These are phyloP conservation scores for Begonia peltatifolia DNA, from an alignment of 306 rosid species.

Conservation along the genomic window DNA sequence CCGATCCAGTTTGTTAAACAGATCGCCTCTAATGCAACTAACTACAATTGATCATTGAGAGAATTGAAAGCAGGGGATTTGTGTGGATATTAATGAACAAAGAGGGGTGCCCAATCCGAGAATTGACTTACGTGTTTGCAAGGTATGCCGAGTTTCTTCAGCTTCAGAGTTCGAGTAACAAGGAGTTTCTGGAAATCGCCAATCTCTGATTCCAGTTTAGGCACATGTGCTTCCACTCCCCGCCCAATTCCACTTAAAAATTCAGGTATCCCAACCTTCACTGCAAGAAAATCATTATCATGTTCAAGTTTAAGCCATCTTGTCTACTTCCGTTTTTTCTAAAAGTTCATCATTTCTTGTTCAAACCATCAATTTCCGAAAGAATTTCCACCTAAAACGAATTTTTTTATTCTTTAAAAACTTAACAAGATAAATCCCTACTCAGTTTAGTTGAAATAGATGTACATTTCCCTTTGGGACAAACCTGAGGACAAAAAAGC, in stretches of 20 bases:
- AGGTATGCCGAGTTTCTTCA: slow-evolving; percentile 73
- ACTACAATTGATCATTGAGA: not conserved
- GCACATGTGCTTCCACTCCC: slow-evolving; percentile 61
- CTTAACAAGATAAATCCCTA: too few species aligned
- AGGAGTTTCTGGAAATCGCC: slow-evolving; percentile 75
- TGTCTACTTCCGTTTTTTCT: too few species aligned
- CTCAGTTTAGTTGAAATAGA: too few species aligned
- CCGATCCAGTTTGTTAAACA: too few species aligned
- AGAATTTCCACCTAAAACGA: too few species aligned
- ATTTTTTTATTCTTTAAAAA: too few species aligned
- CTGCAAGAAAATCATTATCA: slow-evolving; percentile 16
- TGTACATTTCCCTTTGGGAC: too few species aligned
- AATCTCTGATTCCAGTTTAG: slow-evolving; percentile 66
- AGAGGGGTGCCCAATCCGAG: not conserved
- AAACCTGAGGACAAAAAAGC: too few species aligned
- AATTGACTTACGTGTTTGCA: slow-evolving; percentile 51
- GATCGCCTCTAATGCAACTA: not conserved
- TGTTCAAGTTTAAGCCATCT: too few species aligned
- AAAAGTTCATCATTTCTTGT: too few species aligned
- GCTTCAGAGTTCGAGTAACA: slow-evolving; percentile 64
- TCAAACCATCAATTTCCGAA: too few species aligned
- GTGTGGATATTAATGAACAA: not conserved
- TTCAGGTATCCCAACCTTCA: slow-evolving; percentile 76
- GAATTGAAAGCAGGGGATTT: not conserved
- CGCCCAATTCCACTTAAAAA: slow-evolving; percentile 72